phyloP scores from a whole-genome alignment of 2,329 filamentous ascomycete species.

The Colletotrichum cereale region DNA sequence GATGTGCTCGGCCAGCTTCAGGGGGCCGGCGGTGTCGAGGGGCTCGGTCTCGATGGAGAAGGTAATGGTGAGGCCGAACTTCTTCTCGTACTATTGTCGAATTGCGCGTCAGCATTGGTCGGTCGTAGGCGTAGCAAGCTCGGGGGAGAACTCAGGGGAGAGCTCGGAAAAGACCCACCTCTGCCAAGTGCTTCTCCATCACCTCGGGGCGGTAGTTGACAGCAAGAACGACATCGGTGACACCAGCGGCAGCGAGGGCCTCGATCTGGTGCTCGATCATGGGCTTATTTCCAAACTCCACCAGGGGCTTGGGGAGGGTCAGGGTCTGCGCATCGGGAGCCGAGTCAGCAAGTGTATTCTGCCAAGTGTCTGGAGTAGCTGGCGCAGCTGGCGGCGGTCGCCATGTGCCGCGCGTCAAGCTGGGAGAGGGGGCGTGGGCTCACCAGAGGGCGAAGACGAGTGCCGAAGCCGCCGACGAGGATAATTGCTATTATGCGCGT shows the following conservation, averaged over 20 bases:
- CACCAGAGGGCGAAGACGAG: constrained; percentile 95
- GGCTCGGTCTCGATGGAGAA: constrained; percentile 98
- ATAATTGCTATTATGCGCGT: constrained; percentile 79
- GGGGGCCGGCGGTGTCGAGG: constrained; percentile 91
- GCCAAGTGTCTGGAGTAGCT: not conserved
- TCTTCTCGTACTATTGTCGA: constrained; percentile 80
- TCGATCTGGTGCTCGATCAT: constrained; percentile 99
- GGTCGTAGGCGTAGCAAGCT: not conserved
- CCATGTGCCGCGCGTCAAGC: constrained; percentile 13
- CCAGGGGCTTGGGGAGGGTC: constrained; percentile 95
- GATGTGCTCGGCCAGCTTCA: constrained; percentile 94
- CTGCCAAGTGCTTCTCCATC: constrained; percentile 93
- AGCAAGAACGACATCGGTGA: constrained; percentile 96
- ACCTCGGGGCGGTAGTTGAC: constrained; percentile 99
- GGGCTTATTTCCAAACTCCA: constrained; percentile 98
- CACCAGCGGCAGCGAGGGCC: constrained; percentile 90
- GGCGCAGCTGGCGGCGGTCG: not conserved
- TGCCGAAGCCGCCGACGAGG: constrained; percentile 99
- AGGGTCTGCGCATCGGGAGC: constrained; percentile 74
- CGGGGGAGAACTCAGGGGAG: not conserved
- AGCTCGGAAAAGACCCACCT: constrained; percentile 67
- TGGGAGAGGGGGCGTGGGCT: constrained; percentile 50
- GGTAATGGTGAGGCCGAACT: constrained; percentile 94
- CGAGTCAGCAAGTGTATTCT: constrained; percentile 42
- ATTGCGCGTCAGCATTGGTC: constrained; percentile 35